These are phyloP conservation scores for Fusarium albosuccineum DNA, from an alignment of 2,329 filamentous ascomycete genomes.

Conservation along the genomic window DNA sequence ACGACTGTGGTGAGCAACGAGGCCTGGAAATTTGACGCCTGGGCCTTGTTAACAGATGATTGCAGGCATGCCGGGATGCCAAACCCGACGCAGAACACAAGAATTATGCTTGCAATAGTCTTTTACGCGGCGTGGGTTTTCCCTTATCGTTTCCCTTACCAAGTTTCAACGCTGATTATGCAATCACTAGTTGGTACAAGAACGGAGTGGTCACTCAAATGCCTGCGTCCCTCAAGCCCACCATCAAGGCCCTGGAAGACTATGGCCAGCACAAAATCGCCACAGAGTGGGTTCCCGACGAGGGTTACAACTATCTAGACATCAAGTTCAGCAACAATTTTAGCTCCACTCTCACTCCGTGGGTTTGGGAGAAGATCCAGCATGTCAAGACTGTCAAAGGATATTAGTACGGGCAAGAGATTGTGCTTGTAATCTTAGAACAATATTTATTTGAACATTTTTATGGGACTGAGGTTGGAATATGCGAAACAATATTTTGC, in stretches of 20 bases:
- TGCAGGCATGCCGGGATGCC: conserved; percentile 2
- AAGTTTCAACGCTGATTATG: neutral
- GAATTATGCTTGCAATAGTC: conserved; percentile 41
- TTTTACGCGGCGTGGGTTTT: conserved; percentile 14
- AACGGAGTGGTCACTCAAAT: conserved; percentile 24
- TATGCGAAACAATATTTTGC: too few relatives aligned
- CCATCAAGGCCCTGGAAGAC: conserved; percentile 18
- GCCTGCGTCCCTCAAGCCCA: conserved; percentile 24
- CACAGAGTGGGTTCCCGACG: conserved; percentile 36
- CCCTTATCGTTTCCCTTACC: neutral
- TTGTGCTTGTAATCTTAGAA: too few relatives aligned
- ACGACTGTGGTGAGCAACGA: neutral
- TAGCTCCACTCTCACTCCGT: conserved; percentile 37
- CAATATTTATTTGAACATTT: too few relatives aligned
- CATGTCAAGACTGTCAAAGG: conserved; percentile 21
- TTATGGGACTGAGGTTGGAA: too few relatives aligned
- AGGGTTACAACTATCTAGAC: conserved; percentile 38
- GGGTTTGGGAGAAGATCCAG: conserved; percentile 35
- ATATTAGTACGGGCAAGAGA: neutral
- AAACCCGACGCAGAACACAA: neutral
- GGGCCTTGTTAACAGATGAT: neutral
- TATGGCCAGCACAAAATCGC: conserved; percentile 27
- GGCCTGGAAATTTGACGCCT: neutral
- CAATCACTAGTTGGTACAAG: conserved; percentile 23
- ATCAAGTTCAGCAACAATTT: conserved; percentile 47